These are phyloP conservation scores for Komagataella populi DNA, from an alignment of 805 yeast species.

Conservation along the genomic window DNA sequence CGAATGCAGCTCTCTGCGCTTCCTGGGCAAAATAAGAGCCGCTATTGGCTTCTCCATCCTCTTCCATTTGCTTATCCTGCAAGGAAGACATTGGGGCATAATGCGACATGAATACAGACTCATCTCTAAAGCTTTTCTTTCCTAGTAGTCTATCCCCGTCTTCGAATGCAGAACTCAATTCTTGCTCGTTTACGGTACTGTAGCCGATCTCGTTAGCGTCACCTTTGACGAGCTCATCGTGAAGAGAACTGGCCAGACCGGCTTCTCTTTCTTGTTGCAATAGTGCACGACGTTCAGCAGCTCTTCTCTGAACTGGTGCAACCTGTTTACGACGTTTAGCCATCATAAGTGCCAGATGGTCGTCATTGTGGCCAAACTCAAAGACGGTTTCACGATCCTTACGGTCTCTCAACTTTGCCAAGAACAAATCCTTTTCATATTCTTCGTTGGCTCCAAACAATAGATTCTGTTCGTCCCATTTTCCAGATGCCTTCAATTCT, in stretches of 20 bases:
- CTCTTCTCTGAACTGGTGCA: constrained; percentile 76
- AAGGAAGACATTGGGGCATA: constrained; percentile 72
- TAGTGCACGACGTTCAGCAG: constrained; percentile 54
- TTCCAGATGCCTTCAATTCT: constrained; percentile 52
- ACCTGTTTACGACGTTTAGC: constrained; percentile 71
- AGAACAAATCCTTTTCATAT: constrained; percentile 55
- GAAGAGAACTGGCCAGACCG: constrained; percentile 60
- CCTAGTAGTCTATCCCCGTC: constrained; percentile 32
- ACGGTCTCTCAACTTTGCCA: constrained; percentile 60
- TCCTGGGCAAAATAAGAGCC: constrained; percentile 61
- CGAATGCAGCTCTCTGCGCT: constrained; percentile 80
- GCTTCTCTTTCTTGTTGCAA: constrained; percentile 62
- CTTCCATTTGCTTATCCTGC: constrained; percentile 65
- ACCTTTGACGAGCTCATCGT: constrained; percentile 55
- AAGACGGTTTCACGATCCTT: constrained; percentile 81
- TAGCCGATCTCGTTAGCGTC: constrained; percentile 27
- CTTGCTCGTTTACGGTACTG: constrained; percentile 27
- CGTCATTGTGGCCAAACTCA: constrained; percentile 66
- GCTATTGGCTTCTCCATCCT: constrained; percentile 13
- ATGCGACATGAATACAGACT: constrained; percentile 71
- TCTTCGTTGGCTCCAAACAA: constrained; percentile 68
- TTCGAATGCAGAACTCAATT: constrained; percentile 33
- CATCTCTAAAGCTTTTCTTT: constrained; percentile 55
- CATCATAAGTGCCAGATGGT: constrained; percentile 72
- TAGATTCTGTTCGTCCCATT: constrained; percentile 81